These are phyloP conservation scores for Zea luxurians DNA, from an alignment of 176 grass and related monocot genomes.

Conservation along the genomic window DNA sequence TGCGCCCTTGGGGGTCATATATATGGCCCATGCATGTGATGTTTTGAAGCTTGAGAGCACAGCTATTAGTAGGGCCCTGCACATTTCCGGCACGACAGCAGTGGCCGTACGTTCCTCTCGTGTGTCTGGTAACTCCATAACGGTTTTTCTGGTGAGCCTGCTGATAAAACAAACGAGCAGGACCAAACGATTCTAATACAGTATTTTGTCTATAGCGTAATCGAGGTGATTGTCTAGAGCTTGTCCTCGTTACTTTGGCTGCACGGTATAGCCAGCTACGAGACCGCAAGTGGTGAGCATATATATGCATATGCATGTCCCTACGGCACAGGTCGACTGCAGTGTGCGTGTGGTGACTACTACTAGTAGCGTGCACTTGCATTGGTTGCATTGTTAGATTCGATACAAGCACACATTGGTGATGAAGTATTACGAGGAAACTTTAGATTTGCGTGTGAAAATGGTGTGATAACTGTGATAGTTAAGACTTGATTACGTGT, in stretches of 20 bases:
- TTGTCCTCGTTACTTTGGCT: conserved; percentile 5
- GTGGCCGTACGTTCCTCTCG: conserved; percentile 33
- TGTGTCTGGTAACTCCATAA: conserved; percentile 43
- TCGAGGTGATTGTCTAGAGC: conserved; percentile 36
- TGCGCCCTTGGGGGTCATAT: conserved; percentile 28
- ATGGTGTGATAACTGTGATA: background rate
- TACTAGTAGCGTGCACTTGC: background rate
- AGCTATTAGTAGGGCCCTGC: background rate
- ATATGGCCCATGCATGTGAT: conserved; percentile 55
- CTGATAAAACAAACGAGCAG: conserved; percentile 30
- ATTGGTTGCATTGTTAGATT: conserved; percentile 8
- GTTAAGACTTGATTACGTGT: background rate
- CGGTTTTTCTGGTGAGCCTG: conserved; percentile 41
- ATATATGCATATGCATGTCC: background rate
- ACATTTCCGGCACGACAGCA: conserved; percentile 37
- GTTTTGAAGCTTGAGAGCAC: conserved; percentile 4
- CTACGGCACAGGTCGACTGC: background rate
- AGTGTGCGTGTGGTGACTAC: background rate
- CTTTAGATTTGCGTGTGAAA: background rate
- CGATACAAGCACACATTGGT: background rate
- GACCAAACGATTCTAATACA: conserved; percentile 17
- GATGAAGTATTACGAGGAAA: background rate
- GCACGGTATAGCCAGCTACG: background rate
- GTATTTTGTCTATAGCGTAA: background rate
- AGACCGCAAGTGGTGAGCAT: background rate